Conservation (phyloP, 2,329 filamentous ascomycete genomes). For the Fusarium domesticum region DNA sequence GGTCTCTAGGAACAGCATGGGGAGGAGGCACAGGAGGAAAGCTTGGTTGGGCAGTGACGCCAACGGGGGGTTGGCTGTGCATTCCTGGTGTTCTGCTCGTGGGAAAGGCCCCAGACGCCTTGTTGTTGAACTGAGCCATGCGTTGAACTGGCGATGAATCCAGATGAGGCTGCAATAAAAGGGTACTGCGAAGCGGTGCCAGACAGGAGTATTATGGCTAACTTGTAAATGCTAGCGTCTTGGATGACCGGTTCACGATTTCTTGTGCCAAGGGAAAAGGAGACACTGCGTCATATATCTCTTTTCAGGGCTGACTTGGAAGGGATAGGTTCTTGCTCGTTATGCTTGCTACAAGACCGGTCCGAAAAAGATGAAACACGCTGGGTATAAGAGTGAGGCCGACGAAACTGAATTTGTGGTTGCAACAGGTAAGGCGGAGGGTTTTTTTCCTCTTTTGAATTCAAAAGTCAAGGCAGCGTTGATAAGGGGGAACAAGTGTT, state of each 20-base stretch:
- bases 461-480: neutral
- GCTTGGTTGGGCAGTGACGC: constrained; percentile 3
- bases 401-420: constrained; percentile 6
- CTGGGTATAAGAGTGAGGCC: constrained; percentile 17
- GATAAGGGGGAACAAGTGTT: constrained; percentile 2
- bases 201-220: neutral
- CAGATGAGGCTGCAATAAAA: neutral
- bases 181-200: too few relatives aligned
- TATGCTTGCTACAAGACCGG: neutral
- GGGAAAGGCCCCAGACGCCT: constrained; percentile 5
- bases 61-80: constrained; percentile 4
- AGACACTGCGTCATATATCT: neutral
- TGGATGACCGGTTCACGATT: neutral
- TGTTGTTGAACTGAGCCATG: constrained; percentile 4
- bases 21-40: constrained; percentile 15
- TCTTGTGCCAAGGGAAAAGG: neutral
- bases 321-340: neutral
- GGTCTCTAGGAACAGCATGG: constrained; percentile 12
- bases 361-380: neutral
- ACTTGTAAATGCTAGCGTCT: neutral
- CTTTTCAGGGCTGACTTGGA: neutral
- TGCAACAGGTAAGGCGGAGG: neutral
- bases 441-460: neutral
- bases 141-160: neutral
- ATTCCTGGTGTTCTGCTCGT: constrained; percentile 1